A percentile compares a stretch with the other conserved stretches of the same genome.
Evolutionary conservation across 1,139 yeast species (phyloP).

Genomic region (Candida sp.): DNA sequence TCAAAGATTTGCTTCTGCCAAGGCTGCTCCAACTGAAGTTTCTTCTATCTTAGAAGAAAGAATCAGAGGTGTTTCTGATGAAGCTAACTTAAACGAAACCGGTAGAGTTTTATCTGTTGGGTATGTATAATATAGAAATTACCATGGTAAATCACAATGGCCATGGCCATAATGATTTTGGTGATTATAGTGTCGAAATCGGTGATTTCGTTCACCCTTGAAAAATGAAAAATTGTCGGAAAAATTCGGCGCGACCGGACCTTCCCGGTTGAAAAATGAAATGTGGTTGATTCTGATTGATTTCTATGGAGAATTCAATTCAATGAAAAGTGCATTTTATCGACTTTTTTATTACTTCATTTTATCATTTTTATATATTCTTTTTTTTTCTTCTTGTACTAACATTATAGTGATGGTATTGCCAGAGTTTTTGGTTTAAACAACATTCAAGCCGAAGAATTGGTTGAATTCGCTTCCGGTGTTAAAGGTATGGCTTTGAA

Average conservation of each 20-base stretch:
- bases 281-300: too few relatives aligned
- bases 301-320: too few relatives aligned
- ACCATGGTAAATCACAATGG: too few relatives aligned
- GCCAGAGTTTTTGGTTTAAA: constrained; percentile 99
- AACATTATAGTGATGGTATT: constrained; percentile 87
- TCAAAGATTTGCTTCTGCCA: constrained; percentile 87
- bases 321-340: too few relatives aligned
- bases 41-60: constrained; percentile 98
- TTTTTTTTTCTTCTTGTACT: constrained; percentile 11
- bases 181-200: too few relatives aligned
- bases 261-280: too few relatives aligned
- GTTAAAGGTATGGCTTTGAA: constrained; percentile 99
- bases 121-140: constrained; percentile 39
- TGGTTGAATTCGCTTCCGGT: constrained; percentile 99
- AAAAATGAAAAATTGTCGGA: too few relatives aligned
- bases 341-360: too few relatives aligned
- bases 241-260: too few relatives aligned
- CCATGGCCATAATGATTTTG: too few relatives aligned
- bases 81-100: constrained; percentile 97
- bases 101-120: constrained; percentile 99
- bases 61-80: constrained; percentile 98
- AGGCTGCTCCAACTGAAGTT: constrained; percentile 99
- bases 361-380: neutral
- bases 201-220: too few relatives aligned
- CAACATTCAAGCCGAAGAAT: constrained; percentile 99